phyloP scores from a whole-genome alignment of 139 green algal species.

The Spirogloea muscicola region DNA sequence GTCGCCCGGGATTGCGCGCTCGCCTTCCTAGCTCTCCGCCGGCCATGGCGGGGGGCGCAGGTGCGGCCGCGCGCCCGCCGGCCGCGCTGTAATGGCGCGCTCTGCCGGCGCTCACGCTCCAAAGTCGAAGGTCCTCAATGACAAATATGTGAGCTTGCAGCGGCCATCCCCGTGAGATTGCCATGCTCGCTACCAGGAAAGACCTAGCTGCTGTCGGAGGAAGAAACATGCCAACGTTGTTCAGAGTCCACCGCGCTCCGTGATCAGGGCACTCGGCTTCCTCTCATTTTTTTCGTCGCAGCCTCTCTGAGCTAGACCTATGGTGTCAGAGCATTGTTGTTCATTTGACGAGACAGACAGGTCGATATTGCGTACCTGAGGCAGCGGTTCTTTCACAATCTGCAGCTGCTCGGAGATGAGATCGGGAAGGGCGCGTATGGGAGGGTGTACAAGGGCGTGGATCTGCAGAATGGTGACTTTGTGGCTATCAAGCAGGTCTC shows the following conservation, averaged over 20 bases:
- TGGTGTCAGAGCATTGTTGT: not conserved
- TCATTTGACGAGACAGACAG: not conserved
- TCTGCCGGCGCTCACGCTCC: too few relatives aligned
- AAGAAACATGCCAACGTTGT: not conserved
- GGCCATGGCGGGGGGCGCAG: too few relatives aligned
- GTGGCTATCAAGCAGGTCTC: slow-evolving; percentile 94
- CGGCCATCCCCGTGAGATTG: not conserved
- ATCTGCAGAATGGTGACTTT: slow-evolving; percentile 73
- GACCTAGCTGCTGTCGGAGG: not conserved
- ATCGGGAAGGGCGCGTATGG: slow-evolving; percentile 85
- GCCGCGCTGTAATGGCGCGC: too few relatives aligned
- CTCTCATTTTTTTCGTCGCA: not conserved
- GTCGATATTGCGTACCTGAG: not conserved
- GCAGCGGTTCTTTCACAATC: slow-evolving; percentile 10
- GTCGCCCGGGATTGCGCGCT: too few relatives aligned
- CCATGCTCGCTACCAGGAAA: not conserved
- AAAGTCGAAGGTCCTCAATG: slow-evolving; percentile 33
- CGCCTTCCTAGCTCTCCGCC: too few relatives aligned
- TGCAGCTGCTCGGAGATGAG: slow-evolving; percentile 78
- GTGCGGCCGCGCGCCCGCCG: too few relatives aligned
- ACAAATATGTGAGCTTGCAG: slow-evolving; percentile 44
- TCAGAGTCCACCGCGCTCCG: not conserved
- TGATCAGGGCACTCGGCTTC: not conserved
- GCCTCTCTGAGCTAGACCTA: not conserved
- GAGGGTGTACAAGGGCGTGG: slow-evolving; percentile 84